Evolutionary conservation across 2,329 filamentous ascomycete genomes (phyloP).

Genomic region (Dendryphion nanum): DNA sequence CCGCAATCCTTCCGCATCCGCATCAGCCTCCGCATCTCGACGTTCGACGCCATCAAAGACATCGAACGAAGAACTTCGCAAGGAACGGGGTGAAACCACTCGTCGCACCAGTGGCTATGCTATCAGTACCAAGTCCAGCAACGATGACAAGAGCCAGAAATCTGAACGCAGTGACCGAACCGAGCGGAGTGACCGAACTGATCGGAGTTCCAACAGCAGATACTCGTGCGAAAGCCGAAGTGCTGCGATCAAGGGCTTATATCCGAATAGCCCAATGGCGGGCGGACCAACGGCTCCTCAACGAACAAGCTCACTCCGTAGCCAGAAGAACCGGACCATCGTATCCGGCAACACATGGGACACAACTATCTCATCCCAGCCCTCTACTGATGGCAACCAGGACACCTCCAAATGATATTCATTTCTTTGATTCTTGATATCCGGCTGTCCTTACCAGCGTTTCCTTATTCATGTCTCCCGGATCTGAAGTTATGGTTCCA

Average conservation of each 20-base stretch:
- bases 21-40: constrained; percentile 24
- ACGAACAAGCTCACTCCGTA: constrained; percentile 8
- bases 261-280: constrained; percentile 30
- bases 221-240: constrained; percentile 37
- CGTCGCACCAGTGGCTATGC: constrained; percentile 33
- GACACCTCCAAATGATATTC: too few relatives aligned
- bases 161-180: constrained; percentile 3
- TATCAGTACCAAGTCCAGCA: constrained; percentile 16
- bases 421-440: too few relatives aligned
- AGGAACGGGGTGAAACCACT: constrained; percentile 11
- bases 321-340: constrained; percentile 1
- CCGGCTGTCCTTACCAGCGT: too few relatives aligned
- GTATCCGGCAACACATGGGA: constrained; percentile 1
- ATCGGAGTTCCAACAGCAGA: constrained; percentile 21
- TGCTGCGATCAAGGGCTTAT: constrained; percentile 39
- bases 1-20: constrained; percentile 19
- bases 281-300: constrained; percentile 8
- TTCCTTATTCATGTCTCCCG: too few relatives aligned
- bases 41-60: constrained; percentile 28
- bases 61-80: constrained; percentile 25
- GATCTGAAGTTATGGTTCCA: too few relatives aligned
- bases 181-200: constrained; percentile 4
- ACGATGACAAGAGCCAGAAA: constrained; percentile 10
- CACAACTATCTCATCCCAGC: background rate
- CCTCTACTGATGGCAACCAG: too few relatives aligned